Evolutionary conservation across 805 yeast genomes (phyloP).

Genomic region (Saturnispora kantuleensis): DNA sequence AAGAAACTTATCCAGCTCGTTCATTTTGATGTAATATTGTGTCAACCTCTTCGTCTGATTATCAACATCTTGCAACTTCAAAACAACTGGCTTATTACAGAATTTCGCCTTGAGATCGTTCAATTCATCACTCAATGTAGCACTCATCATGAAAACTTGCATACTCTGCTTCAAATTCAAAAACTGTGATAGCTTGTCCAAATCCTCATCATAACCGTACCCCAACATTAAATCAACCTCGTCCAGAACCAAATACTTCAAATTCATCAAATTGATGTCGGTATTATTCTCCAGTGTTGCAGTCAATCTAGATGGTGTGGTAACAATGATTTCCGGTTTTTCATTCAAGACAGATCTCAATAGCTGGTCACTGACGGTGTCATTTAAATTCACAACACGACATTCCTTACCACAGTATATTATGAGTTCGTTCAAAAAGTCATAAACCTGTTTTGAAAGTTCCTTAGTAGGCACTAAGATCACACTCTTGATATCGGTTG

Average conservation of each 20-base stretch:
- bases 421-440: conserved; percentile 58
- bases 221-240: conserved; percentile 89
- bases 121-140: conserved; percentile 84
- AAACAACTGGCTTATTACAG: conserved; percentile 75
- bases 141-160: conserved; percentile 93
- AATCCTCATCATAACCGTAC: conserved; percentile 85
- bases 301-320: conserved; percentile 79
- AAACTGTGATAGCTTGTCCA: conserved; percentile 48
- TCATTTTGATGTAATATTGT: conserved; percentile 80
- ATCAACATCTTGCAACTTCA: conserved; percentile 64
- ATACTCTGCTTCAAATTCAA: conserved; percentile 65
- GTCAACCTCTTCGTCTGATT: conserved; percentile 48
- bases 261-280: conserved; percentile 39
- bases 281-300: conserved; percentile 38
- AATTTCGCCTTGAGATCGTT: conserved; percentile 64
- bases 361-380: conserved; percentile 59
- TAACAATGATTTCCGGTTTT: conserved; percentile 69
- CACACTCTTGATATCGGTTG: conserved; percentile 40
- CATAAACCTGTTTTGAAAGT: conserved; percentile 73
- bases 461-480: conserved; percentile 91
- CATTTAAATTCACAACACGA: conserved; percentile 51
- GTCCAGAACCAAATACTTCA: conserved; percentile 75
- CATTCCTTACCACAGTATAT: conserved; percentile 62
- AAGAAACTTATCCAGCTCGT: conserved; percentile 86
- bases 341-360: conserved; percentile 59